These are phyloP conservation scores for Trichoderma gamsii DNA, from an alignment of 495 filamentous ascomycete genomes.

Conservation along the genomic window DNA sequence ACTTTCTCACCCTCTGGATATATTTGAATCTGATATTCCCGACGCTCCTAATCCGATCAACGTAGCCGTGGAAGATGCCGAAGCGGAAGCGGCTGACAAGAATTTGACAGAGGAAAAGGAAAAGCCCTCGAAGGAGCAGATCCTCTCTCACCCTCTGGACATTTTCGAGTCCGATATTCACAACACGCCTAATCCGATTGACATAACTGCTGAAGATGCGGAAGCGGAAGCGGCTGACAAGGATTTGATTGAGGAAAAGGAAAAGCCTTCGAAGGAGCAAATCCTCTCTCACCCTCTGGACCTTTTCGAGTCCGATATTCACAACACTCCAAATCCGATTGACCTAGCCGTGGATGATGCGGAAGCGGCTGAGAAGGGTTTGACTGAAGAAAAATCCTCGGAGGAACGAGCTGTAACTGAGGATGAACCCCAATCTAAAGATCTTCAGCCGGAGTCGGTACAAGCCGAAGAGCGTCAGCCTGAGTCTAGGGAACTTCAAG, in stretches of 20 bases:
- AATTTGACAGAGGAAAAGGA: not conserved
- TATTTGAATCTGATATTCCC: not conserved
- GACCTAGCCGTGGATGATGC: not conserved
- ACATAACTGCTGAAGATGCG: not conserved
- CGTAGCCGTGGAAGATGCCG: not conserved
- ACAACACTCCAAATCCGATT: not conserved
- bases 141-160: not conserved
- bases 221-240: not conserved
- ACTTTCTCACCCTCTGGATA: not conserved
- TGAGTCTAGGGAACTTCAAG: not conserved
- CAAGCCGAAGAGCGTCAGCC: not conserved
- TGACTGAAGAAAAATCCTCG: not conserved
- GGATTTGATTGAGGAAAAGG: not conserved
- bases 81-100: not conserved
- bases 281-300: not conserved
- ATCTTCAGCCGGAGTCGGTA: not conserved
- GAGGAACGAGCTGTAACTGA: not conserved
- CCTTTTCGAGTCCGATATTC: not conserved
- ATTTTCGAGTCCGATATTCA: not conserved
- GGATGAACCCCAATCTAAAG: not conserved
- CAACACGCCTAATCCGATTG: not conserved
- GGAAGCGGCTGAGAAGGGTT: not conserved
- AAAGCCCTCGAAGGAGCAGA: not conserved
- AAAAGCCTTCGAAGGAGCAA: not conserved
- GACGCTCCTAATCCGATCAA: not conserved